Conservation (phyloP, 768 basidiomycete species). For the Termitomyces sp. region DNA sequence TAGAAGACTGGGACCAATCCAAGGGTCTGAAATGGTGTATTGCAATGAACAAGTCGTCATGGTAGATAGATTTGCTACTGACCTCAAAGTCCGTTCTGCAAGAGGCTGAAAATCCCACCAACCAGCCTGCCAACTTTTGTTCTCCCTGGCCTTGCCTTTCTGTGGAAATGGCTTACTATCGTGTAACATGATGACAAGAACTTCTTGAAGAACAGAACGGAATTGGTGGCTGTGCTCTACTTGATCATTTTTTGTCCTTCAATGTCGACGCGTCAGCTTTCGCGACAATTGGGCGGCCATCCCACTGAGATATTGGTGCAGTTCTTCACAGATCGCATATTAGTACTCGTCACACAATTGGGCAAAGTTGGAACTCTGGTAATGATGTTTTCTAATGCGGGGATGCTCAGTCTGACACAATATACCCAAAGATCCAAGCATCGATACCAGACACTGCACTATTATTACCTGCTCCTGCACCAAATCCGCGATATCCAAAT, state of each 20-base stretch:
- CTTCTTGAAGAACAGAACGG: not conserved
- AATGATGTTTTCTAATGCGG: constrained; percentile 14
- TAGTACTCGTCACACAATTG: constrained; percentile 87
- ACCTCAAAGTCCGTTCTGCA: constrained; percentile 53
- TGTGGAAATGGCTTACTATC: constrained; percentile 24
- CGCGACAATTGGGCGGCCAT: constrained; percentile 46
- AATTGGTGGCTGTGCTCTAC: constrained; percentile 10
- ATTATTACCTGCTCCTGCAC: constrained; percentile 33
- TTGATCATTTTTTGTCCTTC: not conserved
- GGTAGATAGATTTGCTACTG: constrained; percentile 8
- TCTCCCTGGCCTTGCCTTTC: constrained; percentile 51
- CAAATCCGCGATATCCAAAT: constrained; percentile 29
- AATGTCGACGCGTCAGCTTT: constrained; percentile 43
- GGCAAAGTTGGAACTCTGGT: constrained; percentile 90
- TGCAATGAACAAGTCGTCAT: not conserved
- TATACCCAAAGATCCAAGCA: constrained; percentile 65
- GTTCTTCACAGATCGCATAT: constrained; percentile 68
- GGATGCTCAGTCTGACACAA: not conserved
- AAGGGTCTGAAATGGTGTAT: constrained; percentile 42
- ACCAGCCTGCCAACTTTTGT: constrained; percentile 49
- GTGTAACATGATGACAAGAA: constrained; percentile 11
- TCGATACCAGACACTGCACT: constrained; percentile 61
- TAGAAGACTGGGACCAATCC: constrained; percentile 64
- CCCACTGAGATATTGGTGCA: constrained; percentile 76
- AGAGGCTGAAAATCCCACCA: constrained; percentile 76